Conservation (phyloP, 768 basidiomycete species). For the Boletus pseudo-olivaceus region DNA sequence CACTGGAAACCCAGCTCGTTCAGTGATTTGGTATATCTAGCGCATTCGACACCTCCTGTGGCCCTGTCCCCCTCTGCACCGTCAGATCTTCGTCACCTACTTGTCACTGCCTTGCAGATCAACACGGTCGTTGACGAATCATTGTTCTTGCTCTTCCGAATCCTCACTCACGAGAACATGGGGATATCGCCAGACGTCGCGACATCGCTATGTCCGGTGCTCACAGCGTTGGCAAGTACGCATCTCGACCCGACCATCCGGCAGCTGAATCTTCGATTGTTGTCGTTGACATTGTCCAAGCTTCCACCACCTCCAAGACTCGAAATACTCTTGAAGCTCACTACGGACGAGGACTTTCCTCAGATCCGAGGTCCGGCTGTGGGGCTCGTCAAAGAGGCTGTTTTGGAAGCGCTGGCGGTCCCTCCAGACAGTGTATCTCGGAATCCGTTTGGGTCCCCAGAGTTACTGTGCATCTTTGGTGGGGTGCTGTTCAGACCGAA, state of each 20-base stretch:
- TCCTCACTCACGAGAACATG: constrained; percentile 9
- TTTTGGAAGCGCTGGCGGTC: constrained; percentile 48
- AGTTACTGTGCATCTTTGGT: constrained; percentile 57
- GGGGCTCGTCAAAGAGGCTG: constrained; percentile 64
- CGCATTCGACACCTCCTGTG: constrained; percentile 16
- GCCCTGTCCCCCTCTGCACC: constrained; percentile 10
- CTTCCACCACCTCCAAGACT: constrained; percentile 48
- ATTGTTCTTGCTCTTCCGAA: constrained; percentile 51
- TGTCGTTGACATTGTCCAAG: constrained; percentile 50
- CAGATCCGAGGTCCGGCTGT: constrained; percentile 70
- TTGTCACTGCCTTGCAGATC: constrained; percentile 51
- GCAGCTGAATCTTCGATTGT: constrained; percentile 57
- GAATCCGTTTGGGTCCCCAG: constrained; percentile 51
- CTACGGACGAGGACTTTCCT: constrained; percentile 46
- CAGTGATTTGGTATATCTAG: constrained; percentile 26
- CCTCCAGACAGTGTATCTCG: constrained; percentile 14
- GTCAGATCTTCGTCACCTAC: constrained; percentile 36
- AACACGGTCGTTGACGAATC: constrained; percentile 57
- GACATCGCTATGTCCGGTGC: constrained; percentile 44
- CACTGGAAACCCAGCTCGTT: constrained; percentile 24
- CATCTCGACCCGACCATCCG: constrained; percentile 59
- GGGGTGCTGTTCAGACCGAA: constrained; percentile 55
- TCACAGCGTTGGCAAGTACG: constrained; percentile 56
- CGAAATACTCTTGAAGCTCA: constrained; percentile 53
- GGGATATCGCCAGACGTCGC: constrained; percentile 43